phyloP scores from a whole-genome alignment of 768 basidiomycete genomes.

The Naganishia antarctica region DNA sequence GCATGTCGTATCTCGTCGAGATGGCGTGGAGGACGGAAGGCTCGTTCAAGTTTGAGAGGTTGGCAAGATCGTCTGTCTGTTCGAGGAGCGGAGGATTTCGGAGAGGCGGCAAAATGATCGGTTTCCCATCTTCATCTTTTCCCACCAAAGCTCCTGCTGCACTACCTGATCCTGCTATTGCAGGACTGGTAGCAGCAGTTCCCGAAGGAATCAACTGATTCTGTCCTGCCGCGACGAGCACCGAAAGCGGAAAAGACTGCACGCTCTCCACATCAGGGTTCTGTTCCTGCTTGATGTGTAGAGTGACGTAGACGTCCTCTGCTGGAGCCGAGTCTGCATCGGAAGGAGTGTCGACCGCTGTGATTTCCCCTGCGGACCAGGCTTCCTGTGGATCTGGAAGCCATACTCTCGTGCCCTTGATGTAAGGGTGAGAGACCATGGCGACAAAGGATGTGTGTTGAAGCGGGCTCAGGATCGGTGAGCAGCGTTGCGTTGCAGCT shows the following conservation, averaged over 20 bases:
- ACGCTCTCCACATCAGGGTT: slow-evolving; percentile 12
- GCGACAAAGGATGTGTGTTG: not conserved
- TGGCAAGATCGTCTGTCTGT: slow-evolving; percentile 95
- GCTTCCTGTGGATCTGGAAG: slow-evolving; percentile 42
- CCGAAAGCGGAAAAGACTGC: slow-evolving; percentile 26
- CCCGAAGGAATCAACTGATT: slow-evolving; percentile 10
- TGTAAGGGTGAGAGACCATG: slow-evolving; percentile 33
- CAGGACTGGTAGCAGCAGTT: not conserved
- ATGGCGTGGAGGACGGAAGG: slow-evolving; percentile 96
- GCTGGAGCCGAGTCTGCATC: slow-evolving; percentile 29
- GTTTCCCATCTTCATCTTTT: slow-evolving; percentile 62
- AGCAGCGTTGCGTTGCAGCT: too few species aligned
- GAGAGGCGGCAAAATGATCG: slow-evolving; percentile 75
- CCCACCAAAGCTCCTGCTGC: slow-evolving; percentile 12
- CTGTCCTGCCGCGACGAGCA: slow-evolving; percentile 22
- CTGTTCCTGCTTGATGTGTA: slow-evolving; percentile 16
- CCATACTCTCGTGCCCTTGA: slow-evolving; percentile 48
- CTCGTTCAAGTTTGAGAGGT: slow-evolving; percentile 95
- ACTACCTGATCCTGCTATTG: not conserved
- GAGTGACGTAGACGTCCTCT: slow-evolving; percentile 30
- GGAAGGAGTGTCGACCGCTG: slow-evolving; percentile 35
- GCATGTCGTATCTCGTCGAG: slow-evolving; percentile 90
- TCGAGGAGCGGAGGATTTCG: slow-evolving; percentile 95
- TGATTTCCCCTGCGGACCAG: slow-evolving; percentile 44
- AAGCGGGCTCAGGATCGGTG: not conserved